A percentile compares a stretch with the other conserved stretches of the same genome.
Evolutionary conservation across 345 rosid species (phyloP).

Genomic region (Populus davidiana): DNA sequence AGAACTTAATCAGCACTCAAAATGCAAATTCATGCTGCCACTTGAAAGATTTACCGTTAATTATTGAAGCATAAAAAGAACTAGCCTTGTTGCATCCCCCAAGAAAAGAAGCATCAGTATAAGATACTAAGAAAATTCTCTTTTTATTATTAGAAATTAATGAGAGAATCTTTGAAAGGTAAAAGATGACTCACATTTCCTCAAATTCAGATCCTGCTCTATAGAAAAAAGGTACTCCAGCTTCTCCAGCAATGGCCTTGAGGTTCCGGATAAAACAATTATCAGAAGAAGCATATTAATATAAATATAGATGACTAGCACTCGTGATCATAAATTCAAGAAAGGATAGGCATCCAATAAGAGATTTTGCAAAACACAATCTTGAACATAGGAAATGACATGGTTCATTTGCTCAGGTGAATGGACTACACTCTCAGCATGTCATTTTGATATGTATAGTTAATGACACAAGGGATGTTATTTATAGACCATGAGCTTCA

Average conservation of each 20-base stretch:
- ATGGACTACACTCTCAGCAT: not conserved
- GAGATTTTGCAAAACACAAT: not conserved
- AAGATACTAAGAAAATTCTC: not conserved
- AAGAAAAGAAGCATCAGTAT: not conserved
- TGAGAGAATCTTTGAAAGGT: not conserved
- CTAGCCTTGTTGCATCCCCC: not conserved
- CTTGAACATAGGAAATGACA: not conserved
- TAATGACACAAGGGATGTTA: not conserved
- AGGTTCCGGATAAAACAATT: conserved; percentile 20
- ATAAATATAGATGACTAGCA: not conserved
- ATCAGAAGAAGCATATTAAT: conserved; percentile 4
- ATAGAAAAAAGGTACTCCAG: conserved; percentile 97
- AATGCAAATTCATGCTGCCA: not conserved
- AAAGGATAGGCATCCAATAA: not conserved
- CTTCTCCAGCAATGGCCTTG: conserved; percentile 99
- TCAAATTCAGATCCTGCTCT: conserved; percentile 99
- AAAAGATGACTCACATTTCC: conserved; percentile 73
- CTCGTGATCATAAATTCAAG: not conserved
- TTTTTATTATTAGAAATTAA: not conserved
- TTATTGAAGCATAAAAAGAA: not conserved
- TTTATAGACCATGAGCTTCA: not conserved
- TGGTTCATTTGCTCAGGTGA: not conserved
- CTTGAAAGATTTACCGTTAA: not conserved
- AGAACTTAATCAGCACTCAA: not conserved
- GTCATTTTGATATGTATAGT: not conserved